Percentiles rank a stretch among this genome's conserved stretches.
phyloP scores from a whole-genome alignment of 495 filamentous ascomycete species.

The Elaphomyces granulatus region DNA sequence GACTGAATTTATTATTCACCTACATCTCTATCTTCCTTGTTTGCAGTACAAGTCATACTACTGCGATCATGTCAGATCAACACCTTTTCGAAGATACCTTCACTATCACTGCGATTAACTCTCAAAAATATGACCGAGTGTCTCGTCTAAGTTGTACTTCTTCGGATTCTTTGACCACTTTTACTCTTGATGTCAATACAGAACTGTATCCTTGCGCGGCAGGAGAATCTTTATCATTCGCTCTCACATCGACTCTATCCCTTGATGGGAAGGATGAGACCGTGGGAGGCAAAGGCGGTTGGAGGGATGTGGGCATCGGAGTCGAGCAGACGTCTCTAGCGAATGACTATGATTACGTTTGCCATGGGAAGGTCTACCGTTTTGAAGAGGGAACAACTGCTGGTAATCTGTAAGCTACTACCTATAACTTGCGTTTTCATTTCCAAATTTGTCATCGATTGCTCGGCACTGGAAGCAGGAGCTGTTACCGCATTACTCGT shows the following conservation, averaged over 20 bases:
- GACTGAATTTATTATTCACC: no score
- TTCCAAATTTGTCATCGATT: no score
- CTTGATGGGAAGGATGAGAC: slow-evolving; percentile 70
- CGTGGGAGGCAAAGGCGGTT: slow-evolving; percentile 38
- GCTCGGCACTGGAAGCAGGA: no score
- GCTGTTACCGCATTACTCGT: no score
- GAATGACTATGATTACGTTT: slow-evolving; percentile 92
- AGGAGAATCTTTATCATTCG: slow-evolving; percentile 61
- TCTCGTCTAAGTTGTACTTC: slow-evolving; percentile 62
- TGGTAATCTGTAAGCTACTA: slow-evolving; percentile 77
- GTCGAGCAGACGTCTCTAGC: slow-evolving; percentile 72
- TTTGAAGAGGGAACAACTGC: slow-evolving; percentile 76
- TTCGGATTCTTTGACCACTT: slow-evolving; percentile 50
- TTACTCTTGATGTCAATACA: slow-evolving; percentile 85
- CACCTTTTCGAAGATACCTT: slow-evolving; percentile 89
- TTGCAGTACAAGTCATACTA: no score
- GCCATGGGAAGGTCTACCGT: slow-evolving; percentile 92
- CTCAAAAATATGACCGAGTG: slow-evolving; percentile 87
- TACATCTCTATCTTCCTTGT: no score
- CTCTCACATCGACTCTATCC: slow-evolving; percentile 67
- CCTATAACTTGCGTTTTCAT: no score
- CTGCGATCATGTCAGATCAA: slow-evolving; percentile 66
- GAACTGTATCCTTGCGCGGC: slow-evolving; percentile 69
- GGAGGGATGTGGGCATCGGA: slow-evolving; percentile 60
- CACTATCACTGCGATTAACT: slow-evolving; percentile 59